These are phyloP conservation scores for Clohesyomyces aquaticus DNA, from an alignment of 495 filamentous ascomycete genomes.

Conservation along the genomic window DNA sequence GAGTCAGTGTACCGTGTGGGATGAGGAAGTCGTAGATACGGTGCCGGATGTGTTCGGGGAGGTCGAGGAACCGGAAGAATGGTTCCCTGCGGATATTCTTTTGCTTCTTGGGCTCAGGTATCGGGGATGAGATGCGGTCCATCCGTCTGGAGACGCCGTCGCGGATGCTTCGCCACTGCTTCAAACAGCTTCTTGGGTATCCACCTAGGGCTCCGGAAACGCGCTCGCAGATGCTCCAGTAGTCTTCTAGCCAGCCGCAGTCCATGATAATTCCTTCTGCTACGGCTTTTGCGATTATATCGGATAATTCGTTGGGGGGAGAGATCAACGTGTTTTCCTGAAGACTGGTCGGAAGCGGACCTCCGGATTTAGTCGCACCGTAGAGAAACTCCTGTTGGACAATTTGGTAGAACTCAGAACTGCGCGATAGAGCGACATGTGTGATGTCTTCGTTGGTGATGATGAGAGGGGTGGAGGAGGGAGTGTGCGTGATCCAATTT, in stretches of 20 bases:
- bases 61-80: constrained; percentile 22
- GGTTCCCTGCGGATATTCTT: too few species aligned
- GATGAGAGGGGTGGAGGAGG: constrained; percentile 5
- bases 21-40: constrained; percentile 11
- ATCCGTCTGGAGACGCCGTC: constrained; percentile 2
- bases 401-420: not conserved
- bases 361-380: not conserved
- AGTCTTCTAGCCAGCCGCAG: constrained; percentile 21
- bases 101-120: not conserved
- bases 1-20: not conserved
- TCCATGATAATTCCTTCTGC: constrained; percentile 16
- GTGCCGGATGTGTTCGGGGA: constrained; percentile 12
- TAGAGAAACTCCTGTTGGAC: constrained; percentile 8
- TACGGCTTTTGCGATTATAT: not conserved
- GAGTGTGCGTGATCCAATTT: constrained; percentile 18
- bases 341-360: not conserved
- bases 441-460: constrained; percentile 15
- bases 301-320: not conserved
- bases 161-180: constrained; percentile 5
- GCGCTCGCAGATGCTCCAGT: constrained; percentile 5
- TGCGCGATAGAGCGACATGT: not conserved
- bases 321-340: not conserved
- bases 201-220: constrained; percentile 1
- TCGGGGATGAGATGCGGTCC: not conserved
- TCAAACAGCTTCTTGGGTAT: constrained; percentile 13